Base-by-base conservation (phyloP, 345 rosid genomes). In the Aurinia saxatilis region DNA sequence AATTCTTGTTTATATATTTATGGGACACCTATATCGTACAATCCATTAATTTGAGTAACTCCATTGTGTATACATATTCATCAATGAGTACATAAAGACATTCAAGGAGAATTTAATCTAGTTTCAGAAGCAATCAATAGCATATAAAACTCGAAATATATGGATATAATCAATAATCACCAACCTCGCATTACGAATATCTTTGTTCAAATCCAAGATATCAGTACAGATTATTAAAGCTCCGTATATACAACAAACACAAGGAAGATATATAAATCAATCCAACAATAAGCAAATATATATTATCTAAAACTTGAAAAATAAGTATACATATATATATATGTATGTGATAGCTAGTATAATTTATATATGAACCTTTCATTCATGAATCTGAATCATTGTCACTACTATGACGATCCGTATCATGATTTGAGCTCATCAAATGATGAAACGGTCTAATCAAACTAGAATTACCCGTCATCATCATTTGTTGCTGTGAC, bases 361-460 rank as follows among this genome's bases (percentile, higher is more conserved):
- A 25, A 6, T 42, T 1, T 42, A 57, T 41, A 40, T 50, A 12
- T 0, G 19, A 50, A 50, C 27, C 11, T 30, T 67, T 73, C 70
- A 68, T 67, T 73, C 70, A 68, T 4, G 74, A 73, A 63, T 67
- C 72, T 15, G 78, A 70, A 39, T 79, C 74, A 65, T 55, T 59
- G 5, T 75, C 66, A 36, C 74, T 75, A 48, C 72, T 66, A 12
- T 59, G 49, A 67, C 71, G 78, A 73, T 64, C 68, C 49, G 61
- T 59, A 37, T 74, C 72, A 23, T 71, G 61, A 66, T 77, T 70
- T 8, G 60, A 65, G 53, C 71, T 76, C 73, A 78, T 62, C 53
- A 64, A 44, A 50, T 71, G 75, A 44, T 78, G 80, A 60, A 80
- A 75, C 1, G 78, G 75, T 66, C 73, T 80, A 69, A 48, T 37